Evolutionary conservation across 768 basidiomycete species (phyloP).

Genomic region (Lentinus tigrinus): DNA sequence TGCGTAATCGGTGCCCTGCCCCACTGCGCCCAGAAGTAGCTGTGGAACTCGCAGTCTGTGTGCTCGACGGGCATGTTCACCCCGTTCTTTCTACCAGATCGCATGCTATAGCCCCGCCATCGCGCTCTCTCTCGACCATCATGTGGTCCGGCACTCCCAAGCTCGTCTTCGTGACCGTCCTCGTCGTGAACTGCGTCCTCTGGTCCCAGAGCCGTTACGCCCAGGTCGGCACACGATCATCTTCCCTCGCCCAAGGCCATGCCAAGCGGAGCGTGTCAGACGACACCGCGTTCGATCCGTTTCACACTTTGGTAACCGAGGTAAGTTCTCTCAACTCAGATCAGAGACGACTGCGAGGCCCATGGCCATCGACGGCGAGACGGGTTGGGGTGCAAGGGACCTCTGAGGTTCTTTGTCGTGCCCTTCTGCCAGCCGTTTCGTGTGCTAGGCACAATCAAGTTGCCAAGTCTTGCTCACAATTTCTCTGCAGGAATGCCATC

Average conservation of each 20-base stretch:
- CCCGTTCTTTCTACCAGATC: neutral
- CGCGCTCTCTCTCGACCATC: constrained; percentile 4
- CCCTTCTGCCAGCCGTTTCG: no score
- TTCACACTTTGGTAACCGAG: neutral
- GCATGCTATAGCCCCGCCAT: constrained; percentile 12
- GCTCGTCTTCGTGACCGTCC: constrained; percentile 48
- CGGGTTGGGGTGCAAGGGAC: no score
- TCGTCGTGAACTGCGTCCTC: constrained; percentile 59
- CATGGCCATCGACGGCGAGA: no score
- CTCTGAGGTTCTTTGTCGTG: no score
- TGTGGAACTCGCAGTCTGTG: neutral
- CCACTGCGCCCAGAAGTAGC: neutral
- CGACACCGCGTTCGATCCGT: neutral
- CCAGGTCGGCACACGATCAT: constrained; percentile 17
- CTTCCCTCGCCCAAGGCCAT: neutral
- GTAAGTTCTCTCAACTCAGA: neutral
- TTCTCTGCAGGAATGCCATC: constrained; percentile 57
- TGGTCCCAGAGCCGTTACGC: constrained; percentile 50
- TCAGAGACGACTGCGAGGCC: neutral
- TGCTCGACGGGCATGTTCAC: constrained; percentile 1
- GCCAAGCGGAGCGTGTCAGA: constrained; percentile 12
- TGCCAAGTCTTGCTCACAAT: neutral
- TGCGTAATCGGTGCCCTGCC: neutral
- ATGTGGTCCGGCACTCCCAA: constrained; percentile 53
- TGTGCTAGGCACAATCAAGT: no score